Conservation (phyloP, 208 protist species). For the Acanthamoeba lenticulata region DNA sequence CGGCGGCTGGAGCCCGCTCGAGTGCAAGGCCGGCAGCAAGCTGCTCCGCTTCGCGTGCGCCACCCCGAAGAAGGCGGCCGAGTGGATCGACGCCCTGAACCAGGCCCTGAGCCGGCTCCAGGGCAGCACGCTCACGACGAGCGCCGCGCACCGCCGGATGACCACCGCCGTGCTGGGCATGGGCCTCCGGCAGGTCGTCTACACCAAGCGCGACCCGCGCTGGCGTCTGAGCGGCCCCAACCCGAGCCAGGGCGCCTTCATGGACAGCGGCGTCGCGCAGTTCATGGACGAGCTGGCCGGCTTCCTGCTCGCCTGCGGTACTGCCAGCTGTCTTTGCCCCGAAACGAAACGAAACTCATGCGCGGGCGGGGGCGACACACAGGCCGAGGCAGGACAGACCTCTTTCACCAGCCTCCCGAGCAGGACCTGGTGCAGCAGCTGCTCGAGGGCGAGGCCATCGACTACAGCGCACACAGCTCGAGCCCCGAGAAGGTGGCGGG, state of each 20-base stretch:
- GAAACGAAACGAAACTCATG: not conserved
- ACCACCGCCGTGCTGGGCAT: not conserved
- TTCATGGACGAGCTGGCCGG: not conserved
- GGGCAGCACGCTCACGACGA: not conserved
- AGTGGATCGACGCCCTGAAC: slow-evolving; percentile 16
- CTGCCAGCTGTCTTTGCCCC: not conserved
- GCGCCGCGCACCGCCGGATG: not conserved
- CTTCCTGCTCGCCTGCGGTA: not conserved
- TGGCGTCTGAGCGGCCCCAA: not conserved
- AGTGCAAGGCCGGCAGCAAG: not conserved
- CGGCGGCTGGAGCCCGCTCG: not conserved
- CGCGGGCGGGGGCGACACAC: not conserved
- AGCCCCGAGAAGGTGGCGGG: not conserved
- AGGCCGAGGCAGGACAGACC: not conserved
- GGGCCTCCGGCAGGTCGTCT: not conserved
- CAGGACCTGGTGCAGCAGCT: not conserved
- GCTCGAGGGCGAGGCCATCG: not conserved
- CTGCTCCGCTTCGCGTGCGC: not conserved
- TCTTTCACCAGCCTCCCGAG: not conserved
- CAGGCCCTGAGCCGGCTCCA: no score
- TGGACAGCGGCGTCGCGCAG: not conserved
- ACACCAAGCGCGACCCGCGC: not conserved
- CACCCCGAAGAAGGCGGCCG: not conserved
- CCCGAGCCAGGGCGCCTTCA: not conserved
- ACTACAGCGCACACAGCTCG: not conserved